These are phyloP conservation scores for Nemania serpens DNA, from an alignment of 2,329 filamentous ascomycete genomes.

Conservation along the genomic window DNA sequence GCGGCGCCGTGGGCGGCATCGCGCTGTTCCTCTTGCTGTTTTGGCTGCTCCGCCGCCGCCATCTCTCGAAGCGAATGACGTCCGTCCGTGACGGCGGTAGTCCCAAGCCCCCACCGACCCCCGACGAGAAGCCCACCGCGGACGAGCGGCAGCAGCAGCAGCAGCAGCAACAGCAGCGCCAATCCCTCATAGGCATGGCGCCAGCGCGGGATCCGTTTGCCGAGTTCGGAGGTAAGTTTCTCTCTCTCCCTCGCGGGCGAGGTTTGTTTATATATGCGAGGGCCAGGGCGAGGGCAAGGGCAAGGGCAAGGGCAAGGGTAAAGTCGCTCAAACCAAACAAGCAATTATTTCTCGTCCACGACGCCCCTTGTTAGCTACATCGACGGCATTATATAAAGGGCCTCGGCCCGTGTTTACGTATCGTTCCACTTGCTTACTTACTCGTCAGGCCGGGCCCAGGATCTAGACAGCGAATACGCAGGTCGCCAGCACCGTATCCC, in stretches of 20 bases:
- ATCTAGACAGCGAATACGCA: background rate
- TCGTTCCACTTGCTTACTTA: slow-evolving; percentile 4
- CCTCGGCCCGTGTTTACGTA: too few species aligned
- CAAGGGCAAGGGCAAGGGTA: too few species aligned
- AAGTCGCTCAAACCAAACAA: too few species aligned
- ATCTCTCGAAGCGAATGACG: slow-evolving; percentile 31
- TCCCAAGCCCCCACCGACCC: background rate
- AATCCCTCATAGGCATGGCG: slow-evolving; percentile 18
- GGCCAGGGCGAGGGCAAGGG: too few species aligned
- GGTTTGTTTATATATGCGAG: too few species aligned
- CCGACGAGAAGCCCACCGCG: slow-evolving; percentile 21
- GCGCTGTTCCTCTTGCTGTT: slow-evolving; percentile 27
- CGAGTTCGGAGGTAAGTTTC: slow-evolving; percentile 50
- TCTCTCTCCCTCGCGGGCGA: background rate
- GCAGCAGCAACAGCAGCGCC: background rate
- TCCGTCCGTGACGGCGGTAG: slow-evolving; percentile 17
- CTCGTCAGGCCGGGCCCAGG: background rate
- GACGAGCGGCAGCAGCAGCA: background rate
- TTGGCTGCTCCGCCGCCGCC: slow-evolving; percentile 35
- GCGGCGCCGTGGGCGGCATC: slow-evolving; percentile 23
- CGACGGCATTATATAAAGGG: too few species aligned
- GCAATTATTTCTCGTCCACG: too few species aligned
- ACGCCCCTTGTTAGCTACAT: too few species aligned
- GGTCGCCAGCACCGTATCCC: background rate
- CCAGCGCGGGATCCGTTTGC: slow-evolving; percentile 47